These are phyloP conservation scores for Phenoliferia sp. DNA, from an alignment of 1,284 basidiomycete species.

Conservation along the genomic window DNA sequence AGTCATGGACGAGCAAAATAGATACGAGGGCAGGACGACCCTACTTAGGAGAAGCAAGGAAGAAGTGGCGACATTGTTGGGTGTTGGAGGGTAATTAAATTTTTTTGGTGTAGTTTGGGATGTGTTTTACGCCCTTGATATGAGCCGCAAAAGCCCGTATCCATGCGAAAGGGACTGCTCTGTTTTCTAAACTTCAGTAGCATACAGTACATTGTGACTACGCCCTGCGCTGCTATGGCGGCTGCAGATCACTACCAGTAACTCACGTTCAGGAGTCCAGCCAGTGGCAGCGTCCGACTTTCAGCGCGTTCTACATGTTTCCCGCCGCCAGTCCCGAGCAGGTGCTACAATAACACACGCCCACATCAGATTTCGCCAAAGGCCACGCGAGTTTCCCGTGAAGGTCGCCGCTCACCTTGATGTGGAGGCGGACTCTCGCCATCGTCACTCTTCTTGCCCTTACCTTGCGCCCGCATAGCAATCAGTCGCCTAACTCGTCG, in stretches of 20 bases:
- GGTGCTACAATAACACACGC: not conserved
- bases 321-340: not conserved
- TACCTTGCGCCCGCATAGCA: not conserved
- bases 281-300: not conserved
- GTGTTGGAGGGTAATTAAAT: slow-evolving; percentile 16
- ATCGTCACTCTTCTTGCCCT: not conserved
- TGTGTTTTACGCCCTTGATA: too few species aligned
- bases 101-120: not conserved
- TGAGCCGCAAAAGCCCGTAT: too few species aligned
- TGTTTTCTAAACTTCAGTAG: too few species aligned
- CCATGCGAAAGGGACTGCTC: too few species aligned
- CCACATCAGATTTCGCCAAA: not conserved
- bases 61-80: slow-evolving; percentile 48
- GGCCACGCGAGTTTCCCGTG: too few species aligned
- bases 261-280: too few species aligned
- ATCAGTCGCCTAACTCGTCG: not conserved
- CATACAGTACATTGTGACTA: too few species aligned
- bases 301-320: not conserved
- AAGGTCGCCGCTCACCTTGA: not conserved
- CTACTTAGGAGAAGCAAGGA: slow-evolving; percentile 61
- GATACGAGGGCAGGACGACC: slow-evolving; percentile 83
- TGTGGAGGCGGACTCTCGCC: not conserved
- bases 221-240: too few species aligned
- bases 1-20: slow-evolving; percentile 66
- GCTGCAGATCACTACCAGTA: too few species aligned